Conservation (phyloP, 176 grass and related monocot genomes). For the Avena eriantha region DNA sequence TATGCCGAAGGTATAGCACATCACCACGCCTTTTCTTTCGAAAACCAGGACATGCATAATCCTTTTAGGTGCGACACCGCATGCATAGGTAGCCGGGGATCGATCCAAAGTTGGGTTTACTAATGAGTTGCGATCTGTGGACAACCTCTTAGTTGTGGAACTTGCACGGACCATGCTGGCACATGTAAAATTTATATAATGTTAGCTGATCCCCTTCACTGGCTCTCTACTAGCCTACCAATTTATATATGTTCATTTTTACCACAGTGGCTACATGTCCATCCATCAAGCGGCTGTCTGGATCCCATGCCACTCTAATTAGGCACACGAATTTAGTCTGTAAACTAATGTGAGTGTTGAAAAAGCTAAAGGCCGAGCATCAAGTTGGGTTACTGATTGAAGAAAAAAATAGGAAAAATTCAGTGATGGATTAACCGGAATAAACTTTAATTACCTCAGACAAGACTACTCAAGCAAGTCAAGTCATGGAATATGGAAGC, state of each 20-base stretch:
- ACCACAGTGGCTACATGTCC: slow-evolving; percentile 38
- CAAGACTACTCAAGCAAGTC: too few species aligned
- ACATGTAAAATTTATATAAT: slow-evolving; percentile 15
- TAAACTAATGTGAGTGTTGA: slow-evolving; percentile 17
- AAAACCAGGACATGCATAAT: background rate
- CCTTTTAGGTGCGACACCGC: background rate
- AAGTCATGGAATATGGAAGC: too few species aligned
- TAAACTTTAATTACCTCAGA: background rate
- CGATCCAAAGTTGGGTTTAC: slow-evolving; percentile 21
- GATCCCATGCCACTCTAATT: slow-evolving; percentile 37
- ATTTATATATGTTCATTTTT: slow-evolving; percentile 35
- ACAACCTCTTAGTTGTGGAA: slow-evolving; percentile 39
- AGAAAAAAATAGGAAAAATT: slow-evolving; percentile 37
- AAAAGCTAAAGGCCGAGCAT: slow-evolving; percentile 47
- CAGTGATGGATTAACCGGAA: slow-evolving; percentile 49
- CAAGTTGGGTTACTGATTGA: slow-evolving; percentile 31
- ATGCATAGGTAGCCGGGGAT: background rate
- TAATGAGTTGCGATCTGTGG: slow-evolving; percentile 24
- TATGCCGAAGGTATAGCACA: slow-evolving; percentile 4
- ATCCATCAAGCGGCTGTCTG: slow-evolving; percentile 11
- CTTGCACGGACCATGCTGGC: slow-evolving; percentile 8
- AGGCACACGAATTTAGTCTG: slow-evolving; percentile 28
- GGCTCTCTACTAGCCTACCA: slow-evolving; percentile 34
- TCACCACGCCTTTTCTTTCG: background rate
- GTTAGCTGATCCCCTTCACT: background rate